Conservation (phyloP, 805 yeast genomes). For the Cyberlindnera euphorbiae region DNA sequence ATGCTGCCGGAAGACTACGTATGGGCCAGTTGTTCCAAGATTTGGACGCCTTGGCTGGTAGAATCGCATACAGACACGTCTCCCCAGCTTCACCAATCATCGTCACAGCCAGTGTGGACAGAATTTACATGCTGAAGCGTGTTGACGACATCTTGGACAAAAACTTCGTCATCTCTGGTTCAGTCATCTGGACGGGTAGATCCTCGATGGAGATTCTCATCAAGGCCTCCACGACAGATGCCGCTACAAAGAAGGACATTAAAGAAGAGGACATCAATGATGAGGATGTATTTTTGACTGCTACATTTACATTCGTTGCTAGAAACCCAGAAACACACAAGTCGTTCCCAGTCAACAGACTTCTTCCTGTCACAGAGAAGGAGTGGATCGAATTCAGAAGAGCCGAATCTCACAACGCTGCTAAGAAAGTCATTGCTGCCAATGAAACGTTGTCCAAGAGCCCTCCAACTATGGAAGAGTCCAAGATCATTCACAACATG, state of each 20-base stretch:
- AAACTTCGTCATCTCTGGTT: slow-evolving; percentile 83
- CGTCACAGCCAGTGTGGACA: slow-evolving; percentile 92
- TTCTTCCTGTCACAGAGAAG: slow-evolving; percentile 66
- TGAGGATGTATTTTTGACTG: slow-evolving; percentile 74
- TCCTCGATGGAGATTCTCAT: slow-evolving; percentile 95
- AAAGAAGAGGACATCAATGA: slow-evolving; percentile 54
- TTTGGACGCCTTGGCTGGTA: slow-evolving; percentile 89
- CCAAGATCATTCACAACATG: slow-evolving; percentile 68
- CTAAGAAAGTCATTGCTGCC: slow-evolving; percentile 75
- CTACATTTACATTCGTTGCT: slow-evolving; percentile 93
- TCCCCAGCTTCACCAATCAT: slow-evolving; percentile 94
- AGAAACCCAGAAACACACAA: slow-evolving; percentile 90
- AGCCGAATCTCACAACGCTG: slow-evolving; percentile 86
- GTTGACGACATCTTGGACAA: slow-evolving; percentile 71
- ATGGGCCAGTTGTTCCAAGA: slow-evolving; percentile 94
- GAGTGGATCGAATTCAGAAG: slow-evolving; percentile 83
- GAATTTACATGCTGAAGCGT: slow-evolving; percentile 81
- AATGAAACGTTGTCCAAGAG: slow-evolving; percentile 52
- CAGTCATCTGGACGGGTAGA: slow-evolving; percentile 90
- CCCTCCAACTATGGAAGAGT: slow-evolving; percentile 77
- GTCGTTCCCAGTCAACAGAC: slow-evolving; percentile 78
- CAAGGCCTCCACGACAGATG: slow-evolving; percentile 74
- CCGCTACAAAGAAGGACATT: slow-evolving; percentile 46
- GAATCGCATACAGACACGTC: slow-evolving; percentile 88
- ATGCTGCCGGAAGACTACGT: slow-evolving; percentile 85